phyloP scores from a whole-genome alignment of 164 flowering plant species.

The Vitis riparia region DNA sequence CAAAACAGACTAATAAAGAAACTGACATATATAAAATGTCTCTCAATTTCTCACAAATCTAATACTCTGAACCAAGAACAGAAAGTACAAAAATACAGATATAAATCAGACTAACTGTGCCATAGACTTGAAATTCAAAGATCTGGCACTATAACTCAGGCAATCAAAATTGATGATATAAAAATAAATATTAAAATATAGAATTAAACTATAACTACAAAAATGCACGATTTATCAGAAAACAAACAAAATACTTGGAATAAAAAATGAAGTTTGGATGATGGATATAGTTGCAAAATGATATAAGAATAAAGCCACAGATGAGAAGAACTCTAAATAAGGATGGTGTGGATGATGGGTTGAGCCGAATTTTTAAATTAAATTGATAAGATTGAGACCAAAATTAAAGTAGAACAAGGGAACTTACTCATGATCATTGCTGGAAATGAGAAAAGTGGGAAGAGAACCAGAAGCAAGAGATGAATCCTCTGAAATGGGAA shows the following conservation, averaged over 20 bases:
- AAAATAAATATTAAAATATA: too few relatives aligned
- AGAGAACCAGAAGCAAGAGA: constrained; percentile 47
- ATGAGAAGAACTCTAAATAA: not conserved
- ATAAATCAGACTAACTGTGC: too few relatives aligned
- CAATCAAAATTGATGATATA: too few relatives aligned
- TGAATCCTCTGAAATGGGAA: constrained; percentile 36
- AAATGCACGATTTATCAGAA: too few relatives aligned
- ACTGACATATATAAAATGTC: not conserved
- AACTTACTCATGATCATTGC: constrained; percentile 43
- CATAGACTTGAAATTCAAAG: too few relatives aligned
- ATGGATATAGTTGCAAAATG: not conserved
- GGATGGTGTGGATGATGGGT: too few relatives aligned
- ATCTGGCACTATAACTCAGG: too few relatives aligned
- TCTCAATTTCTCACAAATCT: not conserved
- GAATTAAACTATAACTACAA: too few relatives aligned
- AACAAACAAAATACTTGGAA: too few relatives aligned
- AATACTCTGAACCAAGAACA: not conserved
- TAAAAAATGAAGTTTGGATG: too few relatives aligned
- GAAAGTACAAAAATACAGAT: too few relatives aligned
- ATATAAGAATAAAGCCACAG: too few relatives aligned
- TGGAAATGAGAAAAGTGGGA: constrained; percentile 43
- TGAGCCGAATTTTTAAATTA: not conserved
- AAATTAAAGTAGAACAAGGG: not conserved
- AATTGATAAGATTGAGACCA: not conserved
- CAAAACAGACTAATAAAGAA: not conserved